phyloP scores from a whole-genome alignment of 2,329 filamentous ascomycete species.

The Hypoxylon sp. region DNA sequence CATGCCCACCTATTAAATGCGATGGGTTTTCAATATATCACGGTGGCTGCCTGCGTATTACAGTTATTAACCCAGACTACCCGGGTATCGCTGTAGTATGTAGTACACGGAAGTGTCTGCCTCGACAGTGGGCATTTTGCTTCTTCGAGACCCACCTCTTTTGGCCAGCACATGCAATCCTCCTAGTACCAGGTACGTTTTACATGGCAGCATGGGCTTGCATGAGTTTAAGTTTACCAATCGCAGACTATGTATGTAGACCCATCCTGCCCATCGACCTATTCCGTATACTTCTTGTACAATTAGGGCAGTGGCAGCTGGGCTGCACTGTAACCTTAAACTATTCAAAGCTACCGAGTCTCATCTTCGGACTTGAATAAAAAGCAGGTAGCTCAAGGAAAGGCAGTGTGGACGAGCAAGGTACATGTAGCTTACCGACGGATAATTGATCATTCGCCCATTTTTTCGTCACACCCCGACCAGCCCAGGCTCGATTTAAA shows the following conservation, averaged over 20 bases:
- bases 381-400: conserved; percentile 10
- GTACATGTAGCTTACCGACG: conserved; percentile 27
- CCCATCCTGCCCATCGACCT: too few relatives aligned
- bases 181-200: conserved; percentile 31
- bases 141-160: conserved; percentile 22
- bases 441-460: conserved; percentile 35
- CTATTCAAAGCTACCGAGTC: conserved; percentile 36
- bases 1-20: conserved; percentile 13
- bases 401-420: conserved; percentile 3
- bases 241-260: too few relatives aligned
- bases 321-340: conserved; percentile 27
- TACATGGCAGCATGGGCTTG: conserved; percentile 6
- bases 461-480: conserved; percentile 28
- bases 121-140: conserved; percentile 16
- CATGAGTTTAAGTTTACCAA: neutral
- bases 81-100: neutral
- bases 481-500: conserved; percentile 6
- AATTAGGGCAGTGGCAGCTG: conserved; percentile 22
- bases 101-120: conserved; percentile 4
- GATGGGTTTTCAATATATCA: conserved; percentile 14
- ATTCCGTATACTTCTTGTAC: conserved; percentile 2
- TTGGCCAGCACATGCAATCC: conserved; percentile 32
- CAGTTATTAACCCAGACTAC: neutral
- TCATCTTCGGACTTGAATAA: conserved; percentile 35
- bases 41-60: conserved; percentile 21